phyloP scores from a whole-genome alignment of 176 grass and related monocot genomes.

The Olyra latifolia region DNA sequence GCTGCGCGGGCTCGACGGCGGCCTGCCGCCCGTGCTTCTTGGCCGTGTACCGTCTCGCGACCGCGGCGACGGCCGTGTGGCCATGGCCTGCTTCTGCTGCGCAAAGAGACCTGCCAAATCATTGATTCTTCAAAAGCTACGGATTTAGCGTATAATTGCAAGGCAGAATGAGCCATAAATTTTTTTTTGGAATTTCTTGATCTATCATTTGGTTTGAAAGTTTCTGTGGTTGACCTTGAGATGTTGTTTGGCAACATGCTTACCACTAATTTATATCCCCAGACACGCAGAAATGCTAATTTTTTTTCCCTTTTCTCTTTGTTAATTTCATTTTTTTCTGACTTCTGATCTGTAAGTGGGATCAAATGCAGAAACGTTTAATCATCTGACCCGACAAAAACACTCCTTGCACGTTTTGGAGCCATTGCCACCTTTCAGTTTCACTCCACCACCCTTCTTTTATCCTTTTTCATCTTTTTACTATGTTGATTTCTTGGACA shows the following conservation, averaged over 20 bases:
- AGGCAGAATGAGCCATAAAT: background rate
- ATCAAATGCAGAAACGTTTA: background rate
- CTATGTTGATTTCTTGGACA: background rate
- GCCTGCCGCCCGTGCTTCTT: conserved; percentile 42
- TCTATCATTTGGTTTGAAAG: background rate
- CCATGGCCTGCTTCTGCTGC: conserved; percentile 44
- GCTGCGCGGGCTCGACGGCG: conserved; percentile 30
- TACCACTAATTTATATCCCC: conserved; percentile 6
- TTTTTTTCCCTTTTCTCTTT: background rate
- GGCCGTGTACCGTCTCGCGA: conserved; percentile 46
- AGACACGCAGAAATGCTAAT: conserved; percentile 1
- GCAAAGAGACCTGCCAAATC: background rate
- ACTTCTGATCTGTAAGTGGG: background rate
- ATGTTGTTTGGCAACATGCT: conserved; percentile 18
- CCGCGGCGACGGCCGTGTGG: conserved; percentile 39
- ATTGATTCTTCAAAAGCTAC: background rate
- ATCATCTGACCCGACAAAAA: background rate
- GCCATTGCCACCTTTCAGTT: background rate
- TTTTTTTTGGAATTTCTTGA: background rate
- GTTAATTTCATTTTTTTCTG: background rate
- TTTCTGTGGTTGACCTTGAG: conserved; percentile 25
- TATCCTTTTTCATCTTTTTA: background rate
- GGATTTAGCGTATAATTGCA: background rate
- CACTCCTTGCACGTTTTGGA: conserved; percentile 32
- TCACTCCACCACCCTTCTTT: background rate